A percentile compares a stretch with the other conserved stretches of the same genome.
phyloP scores from a whole-genome alignment of 305 asterid species.

The Caryopteris hybrid region DNA sequence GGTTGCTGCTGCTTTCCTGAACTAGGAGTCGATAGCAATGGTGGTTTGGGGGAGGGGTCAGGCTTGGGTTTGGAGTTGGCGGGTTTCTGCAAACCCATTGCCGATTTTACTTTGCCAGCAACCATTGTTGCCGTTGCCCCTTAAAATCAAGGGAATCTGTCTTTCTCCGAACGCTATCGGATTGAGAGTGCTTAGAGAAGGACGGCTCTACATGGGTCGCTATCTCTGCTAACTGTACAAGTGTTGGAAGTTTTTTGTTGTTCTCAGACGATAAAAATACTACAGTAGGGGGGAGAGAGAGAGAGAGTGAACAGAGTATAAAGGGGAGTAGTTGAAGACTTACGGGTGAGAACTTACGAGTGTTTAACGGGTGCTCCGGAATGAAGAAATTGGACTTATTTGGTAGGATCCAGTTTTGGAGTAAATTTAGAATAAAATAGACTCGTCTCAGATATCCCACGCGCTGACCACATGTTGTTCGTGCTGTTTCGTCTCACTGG shows the following conservation, averaged over 20 bases:
- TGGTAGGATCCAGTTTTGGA: not conserved
- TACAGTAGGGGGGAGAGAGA: not conserved
- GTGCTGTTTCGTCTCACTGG: too few relatives aligned
- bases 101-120: conserved; percentile 75
- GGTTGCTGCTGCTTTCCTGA: conserved; percentile 36
- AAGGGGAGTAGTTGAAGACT: not conserved
- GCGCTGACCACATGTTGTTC: not conserved
- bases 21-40: conserved; percentile 34
- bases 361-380: not conserved
- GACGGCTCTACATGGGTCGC: conserved; percentile 28
- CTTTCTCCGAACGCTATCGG: conserved; percentile 23
- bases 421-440: not conserved
- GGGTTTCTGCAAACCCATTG: conserved; percentile 67
- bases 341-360: not conserved
- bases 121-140: conserved; percentile 47
- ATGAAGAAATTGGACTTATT: conserved; percentile 10
- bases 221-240: conserved; percentile 15
- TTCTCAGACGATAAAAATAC: not conserved
- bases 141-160: conserved; percentile 12
- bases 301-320: not conserved
- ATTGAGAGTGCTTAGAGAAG: conserved; percentile 22
- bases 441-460: not conserved
- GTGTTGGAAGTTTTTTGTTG: not conserved
- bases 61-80: conserved; percentile 39
- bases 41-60: conserved; percentile 34